Base-by-base conservation (phyloP, 164 flowering plant species). In the Akebia trifoliata region DNA sequence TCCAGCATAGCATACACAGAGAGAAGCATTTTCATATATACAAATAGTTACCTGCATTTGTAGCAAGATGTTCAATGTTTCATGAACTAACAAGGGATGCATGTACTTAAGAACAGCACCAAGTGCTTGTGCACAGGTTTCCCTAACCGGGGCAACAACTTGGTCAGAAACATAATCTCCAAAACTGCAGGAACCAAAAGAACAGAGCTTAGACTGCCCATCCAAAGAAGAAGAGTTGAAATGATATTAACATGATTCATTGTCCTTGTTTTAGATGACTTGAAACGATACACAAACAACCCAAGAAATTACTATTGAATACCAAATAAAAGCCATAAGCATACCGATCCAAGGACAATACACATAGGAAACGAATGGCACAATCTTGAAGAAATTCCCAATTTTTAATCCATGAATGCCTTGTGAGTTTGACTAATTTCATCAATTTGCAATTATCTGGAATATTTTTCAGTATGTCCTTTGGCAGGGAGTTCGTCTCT, bases 141-240 rank as follows among this genome's bases (percentile, higher is more conserved):
- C 99, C 28, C 99, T 79, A 3, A 94, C 99, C 8, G 99, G 99
- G 42, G 99, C 96, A 81, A 94, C 96, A 72, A 94, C 99, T 72
- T 94, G 99, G 74, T 94, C 99, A 30, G 99, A 94, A 31, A 94
- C 94, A 72, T 90, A 94, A 70, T 94, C 99, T 50, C 99, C 99
- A 72, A 94, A 94, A 42, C 98, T 92, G 86, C 64, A 66, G 53
- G 22, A 40, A 15, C 34, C 39, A 57, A 34, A 60, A 6, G 21
- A 54, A 49, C 6, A 52, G 49, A 14, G 8, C 2, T 35, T 10
- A 10, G 32, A 59, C 34, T 14, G 43, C 17, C 4, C 14, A 36
- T 10, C 22, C 2, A 8, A 34, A 12, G 8, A 2, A 22, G 24
- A 58, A 32, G 32, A 14, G 7, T 17, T 4, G 0, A 24, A 46